phyloP scores from a whole-genome alignment of 495 filamentous ascomycete species.

The Lasiosphaeria hispida region DNA sequence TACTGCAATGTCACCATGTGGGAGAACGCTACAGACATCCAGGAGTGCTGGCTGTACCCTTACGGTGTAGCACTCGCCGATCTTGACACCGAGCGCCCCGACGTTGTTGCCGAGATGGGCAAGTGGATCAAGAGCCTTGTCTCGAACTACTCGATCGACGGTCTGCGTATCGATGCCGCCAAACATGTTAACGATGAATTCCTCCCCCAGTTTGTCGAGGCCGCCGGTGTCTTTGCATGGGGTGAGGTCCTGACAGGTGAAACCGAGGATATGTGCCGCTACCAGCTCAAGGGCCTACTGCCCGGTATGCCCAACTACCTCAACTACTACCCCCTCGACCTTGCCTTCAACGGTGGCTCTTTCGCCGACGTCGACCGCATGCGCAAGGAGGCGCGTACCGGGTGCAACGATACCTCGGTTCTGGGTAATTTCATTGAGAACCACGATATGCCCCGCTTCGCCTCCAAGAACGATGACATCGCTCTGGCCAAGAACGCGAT shows the following conservation, averaged over 20 bases:
- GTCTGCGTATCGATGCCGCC: constrained; percentile 72
- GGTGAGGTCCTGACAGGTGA: constrained; percentile 56
- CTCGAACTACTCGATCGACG: constrained; percentile 73
- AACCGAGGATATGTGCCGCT: constrained; percentile 29
- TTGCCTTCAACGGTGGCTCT: constrained; percentile 25
- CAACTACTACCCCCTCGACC: constrained; percentile 66
- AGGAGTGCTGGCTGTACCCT: constrained; percentile 63
- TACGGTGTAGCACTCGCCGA: constrained; percentile 61
- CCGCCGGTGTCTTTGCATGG: constrained; percentile 69
- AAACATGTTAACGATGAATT: constrained; percentile 71
- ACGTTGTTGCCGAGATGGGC: constrained; percentile 55
- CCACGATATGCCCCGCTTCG: constrained; percentile 72
- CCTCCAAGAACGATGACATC: constrained; percentile 53
- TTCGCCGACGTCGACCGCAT: constrained; percentile 17
- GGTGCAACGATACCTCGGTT: constrained; percentile 30
- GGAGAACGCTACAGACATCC: constrained; percentile 44
- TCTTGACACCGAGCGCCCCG: constrained; percentile 58
- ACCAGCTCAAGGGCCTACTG: constrained; percentile 43
- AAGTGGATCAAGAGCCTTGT: constrained; percentile 66
- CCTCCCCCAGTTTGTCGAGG: constrained; percentile 58
- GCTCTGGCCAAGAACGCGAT: constrained; percentile 69
- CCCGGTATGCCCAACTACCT: constrained; percentile 66
- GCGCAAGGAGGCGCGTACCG: constrained; percentile 19
- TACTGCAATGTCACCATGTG: constrained; percentile 66
- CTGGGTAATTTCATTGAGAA: constrained; percentile 73